Percentiles rank a stretch among this genome's conserved stretches.
Evolutionary conservation across 2,329 filamentous ascomycete genomes (phyloP).

Genomic region (Sporothrix curviconia): DNA sequence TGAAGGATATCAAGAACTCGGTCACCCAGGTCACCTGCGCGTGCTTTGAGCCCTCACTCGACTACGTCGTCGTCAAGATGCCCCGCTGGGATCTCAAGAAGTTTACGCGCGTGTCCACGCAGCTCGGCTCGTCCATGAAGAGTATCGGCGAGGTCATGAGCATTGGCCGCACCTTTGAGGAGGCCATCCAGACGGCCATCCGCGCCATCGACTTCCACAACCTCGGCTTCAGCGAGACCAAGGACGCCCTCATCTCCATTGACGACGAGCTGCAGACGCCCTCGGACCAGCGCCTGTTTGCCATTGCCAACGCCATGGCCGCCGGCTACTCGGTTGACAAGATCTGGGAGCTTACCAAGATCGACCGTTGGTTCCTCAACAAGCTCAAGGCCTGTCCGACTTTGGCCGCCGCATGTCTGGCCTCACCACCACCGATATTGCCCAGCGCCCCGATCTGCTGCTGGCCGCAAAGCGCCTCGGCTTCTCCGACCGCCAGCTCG

Average conservation of each 20-base stretch:
- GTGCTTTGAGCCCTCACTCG: slow-evolving; percentile 96
- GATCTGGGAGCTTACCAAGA: slow-evolving; percentile 97
- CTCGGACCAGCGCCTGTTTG: slow-evolving; percentile 93
- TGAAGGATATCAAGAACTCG: slow-evolving; percentile 94
- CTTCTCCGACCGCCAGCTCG: slow-evolving; percentile 88
- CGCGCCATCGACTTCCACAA: slow-evolving; percentile 93
- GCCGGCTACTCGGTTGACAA: slow-evolving; percentile 89
- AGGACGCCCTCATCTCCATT: slow-evolving; percentile 79
- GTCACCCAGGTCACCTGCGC: slow-evolving; percentile 94
- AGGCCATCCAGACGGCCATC: slow-evolving; percentile 97
- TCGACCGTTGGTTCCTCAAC: slow-evolving; percentile 96
- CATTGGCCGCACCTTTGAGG: slow-evolving; percentile 92
- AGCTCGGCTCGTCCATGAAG: slow-evolving; percentile 98
- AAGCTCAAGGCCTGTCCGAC: slow-evolving; percentile 85
- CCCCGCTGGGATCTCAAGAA: slow-evolving; percentile 98
- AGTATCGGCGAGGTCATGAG: slow-evolving; percentile 99
- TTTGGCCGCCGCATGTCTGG: slow-evolving; percentile 74
- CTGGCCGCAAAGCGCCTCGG: slow-evolving; percentile 86
- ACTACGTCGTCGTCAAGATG: slow-evolving; percentile 98
- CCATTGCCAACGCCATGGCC: slow-evolving; percentile 96
- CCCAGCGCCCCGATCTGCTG: slow-evolving; percentile 58
- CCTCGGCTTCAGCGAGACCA: slow-evolving; percentile 86
- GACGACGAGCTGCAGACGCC: slow-evolving; percentile 95
- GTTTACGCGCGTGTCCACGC: slow-evolving; percentile 92
- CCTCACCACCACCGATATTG: slow-evolving; percentile 59